Evolutionary conservation across 345 rosid species (phyloP).

Genomic region (Raphanus raphanistrum): DNA sequence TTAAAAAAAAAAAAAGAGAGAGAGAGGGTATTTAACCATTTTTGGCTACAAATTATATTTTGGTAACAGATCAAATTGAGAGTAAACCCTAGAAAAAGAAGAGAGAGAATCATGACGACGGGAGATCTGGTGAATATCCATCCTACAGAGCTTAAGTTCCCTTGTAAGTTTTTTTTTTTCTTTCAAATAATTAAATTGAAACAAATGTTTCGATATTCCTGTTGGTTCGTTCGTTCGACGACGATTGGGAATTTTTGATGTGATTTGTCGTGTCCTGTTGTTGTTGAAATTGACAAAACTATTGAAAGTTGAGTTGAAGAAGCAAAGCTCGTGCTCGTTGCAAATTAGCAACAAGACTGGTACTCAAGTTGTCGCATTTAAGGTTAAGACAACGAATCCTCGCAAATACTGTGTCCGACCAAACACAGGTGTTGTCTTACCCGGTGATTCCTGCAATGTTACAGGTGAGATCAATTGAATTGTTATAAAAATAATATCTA

Average conservation of each 20-base stretch:
- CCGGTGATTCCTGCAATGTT: slow-evolving; percentile 37
- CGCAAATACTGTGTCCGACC: slow-evolving; percentile 87
- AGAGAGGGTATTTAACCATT: not conserved
- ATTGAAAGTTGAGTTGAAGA: slow-evolving; percentile 71
- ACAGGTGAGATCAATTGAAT: not conserved
- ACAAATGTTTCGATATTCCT: not conserved
- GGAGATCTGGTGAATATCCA: slow-evolving; percentile 73
- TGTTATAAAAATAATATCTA: not conserved
- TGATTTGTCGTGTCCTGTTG: too few species aligned
- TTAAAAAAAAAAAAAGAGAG: too few species aligned
- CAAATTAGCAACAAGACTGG: slow-evolving; percentile 71
- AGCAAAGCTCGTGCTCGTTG: slow-evolving; percentile 77
- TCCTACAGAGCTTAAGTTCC: slow-evolving; percentile 80
- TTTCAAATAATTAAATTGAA: not conserved
- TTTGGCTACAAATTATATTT: not conserved
- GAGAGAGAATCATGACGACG: slow-evolving; percentile 39
- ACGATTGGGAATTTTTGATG: not conserved
- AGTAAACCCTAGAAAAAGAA: slow-evolving; percentile 20
- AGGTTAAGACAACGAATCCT: slow-evolving; percentile 91
- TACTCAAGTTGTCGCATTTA: slow-evolving; percentile 58
- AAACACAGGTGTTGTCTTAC: slow-evolving; percentile 69
- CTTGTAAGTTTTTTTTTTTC: slow-evolving; percentile 47
- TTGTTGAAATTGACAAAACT: not conserved
- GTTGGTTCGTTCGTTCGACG: not conserved
- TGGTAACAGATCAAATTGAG: not conserved